Evolutionary conservation across 768 basidiomycete species (phyloP), one percentile per base, ranked within the genome.

Genomic region (Serendipita sp.): DNA sequence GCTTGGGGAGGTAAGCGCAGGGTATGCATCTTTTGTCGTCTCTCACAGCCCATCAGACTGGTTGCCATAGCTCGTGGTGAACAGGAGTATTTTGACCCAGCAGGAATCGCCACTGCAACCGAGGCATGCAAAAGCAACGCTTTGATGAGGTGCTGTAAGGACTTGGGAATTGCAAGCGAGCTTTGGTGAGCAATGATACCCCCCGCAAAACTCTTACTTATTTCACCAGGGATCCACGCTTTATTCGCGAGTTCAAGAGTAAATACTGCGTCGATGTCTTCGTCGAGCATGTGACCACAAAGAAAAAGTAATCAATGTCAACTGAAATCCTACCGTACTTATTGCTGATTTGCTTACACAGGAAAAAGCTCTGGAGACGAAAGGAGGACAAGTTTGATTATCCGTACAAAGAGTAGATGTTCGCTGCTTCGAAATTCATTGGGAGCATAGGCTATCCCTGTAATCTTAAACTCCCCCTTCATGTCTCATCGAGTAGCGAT

Each of bases 71-170:
- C 95, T 2, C 80, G 94, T 58, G 95, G 95, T 31, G 95, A 98
- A 74, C 93, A 97, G 67, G 91, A 96, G 67, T 97, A 93, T 73
- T 98, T 97, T 68, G 92, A 94, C 69, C 85, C 88, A 4, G 79
- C 81, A 0, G 91, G 92, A 14, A 83, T 98, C 58, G 82, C 95
- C 1, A 98, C 95, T 0, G 95, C 95, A 0, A 89, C 88, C 0
- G 95, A 98, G 71, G 91, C 86, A 0, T 90, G 88, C 75, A 98
- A 97, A 74, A 91, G 89, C 70, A 98, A 98, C 66, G 95, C 95
- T 0, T 76, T 98, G 31, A 96, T 97, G 94, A 78, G 95, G 33
- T 97, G 95, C 72, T 93, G 90, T 75, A 98, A 98, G 70, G 95
- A 98, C 70, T 75, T 98, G 42, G 95, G 95, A 11, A 79, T 98